Evolutionary conservation across 2,329 filamentous ascomycete species (phyloP).

Genomic region (Diaporthe vexans): DNA sequence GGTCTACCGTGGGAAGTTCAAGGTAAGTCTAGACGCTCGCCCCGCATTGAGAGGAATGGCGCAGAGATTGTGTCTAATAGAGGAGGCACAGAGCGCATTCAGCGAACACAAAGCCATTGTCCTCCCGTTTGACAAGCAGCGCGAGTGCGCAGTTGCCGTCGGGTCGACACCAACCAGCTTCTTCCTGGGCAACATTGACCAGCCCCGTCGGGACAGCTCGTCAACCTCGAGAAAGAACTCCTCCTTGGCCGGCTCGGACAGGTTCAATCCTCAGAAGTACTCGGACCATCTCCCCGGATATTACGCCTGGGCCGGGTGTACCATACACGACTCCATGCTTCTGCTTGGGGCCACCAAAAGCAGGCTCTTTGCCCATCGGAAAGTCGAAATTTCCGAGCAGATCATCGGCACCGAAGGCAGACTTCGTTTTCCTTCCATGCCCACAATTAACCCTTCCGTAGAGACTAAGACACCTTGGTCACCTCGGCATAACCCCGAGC

Average conservation of each 20-base stretch:
- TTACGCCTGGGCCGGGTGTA: conserved; percentile 3
- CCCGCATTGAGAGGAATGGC: background rate
- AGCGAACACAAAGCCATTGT: conserved; percentile 16
- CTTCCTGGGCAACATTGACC: conserved; percentile 24
- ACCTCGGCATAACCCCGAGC: background rate
- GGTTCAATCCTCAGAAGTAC: background rate
- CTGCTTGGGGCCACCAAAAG: background rate
- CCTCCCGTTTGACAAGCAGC: conserved; percentile 14
- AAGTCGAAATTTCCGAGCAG: conserved; percentile 1
- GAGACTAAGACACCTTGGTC: background rate
- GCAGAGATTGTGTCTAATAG: background rate
- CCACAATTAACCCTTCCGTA: background rate
- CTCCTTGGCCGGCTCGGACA: background rate
- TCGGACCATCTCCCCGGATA: background rate
- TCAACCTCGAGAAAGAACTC: background rate
- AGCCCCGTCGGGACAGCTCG: conserved; percentile 2
- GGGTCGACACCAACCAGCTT: conserved; percentile 14
- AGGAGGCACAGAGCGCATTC: conserved; percentile 13
- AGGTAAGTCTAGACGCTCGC: background rate
- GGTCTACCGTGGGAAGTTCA: conserved; percentile 20
- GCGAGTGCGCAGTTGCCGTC: conserved; percentile 30
- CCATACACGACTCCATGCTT: background rate
- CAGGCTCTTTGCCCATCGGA: background rate
- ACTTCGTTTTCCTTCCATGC: background rate
- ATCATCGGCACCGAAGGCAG: background rate